Percentiles rank a stretch among this genome's conserved stretches.
Conservation (phyloP, 108 stramenopile species). For the Conticribra weissflogii region DNA sequence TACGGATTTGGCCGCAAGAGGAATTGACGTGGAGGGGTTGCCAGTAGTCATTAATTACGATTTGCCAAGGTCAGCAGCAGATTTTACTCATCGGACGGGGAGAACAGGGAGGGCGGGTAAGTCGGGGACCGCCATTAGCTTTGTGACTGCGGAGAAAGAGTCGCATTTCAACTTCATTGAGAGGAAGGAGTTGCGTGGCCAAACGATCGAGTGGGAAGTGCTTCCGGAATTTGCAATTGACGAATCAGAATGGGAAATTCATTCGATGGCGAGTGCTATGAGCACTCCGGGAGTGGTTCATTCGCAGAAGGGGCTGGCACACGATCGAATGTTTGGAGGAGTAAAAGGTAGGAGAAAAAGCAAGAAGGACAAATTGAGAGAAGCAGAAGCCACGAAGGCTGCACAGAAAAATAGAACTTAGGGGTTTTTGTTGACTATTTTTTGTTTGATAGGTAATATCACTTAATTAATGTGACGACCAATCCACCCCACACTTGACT, state of each 20-base stretch:
- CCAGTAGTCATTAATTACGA: conserved; percentile 91
- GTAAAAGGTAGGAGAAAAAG: conserved; percentile 76
- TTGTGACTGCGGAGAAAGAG: conserved; percentile 81
- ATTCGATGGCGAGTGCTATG: conserved; percentile 28
- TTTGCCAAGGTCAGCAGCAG: conserved; percentile 84
- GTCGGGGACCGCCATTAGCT: conserved; percentile 84
- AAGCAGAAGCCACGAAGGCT: conserved; percentile 41
- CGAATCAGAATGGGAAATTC: conserved; percentile 62
- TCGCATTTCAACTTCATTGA: conserved; percentile 77
- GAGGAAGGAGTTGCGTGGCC: conserved; percentile 50
- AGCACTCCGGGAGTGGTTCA: conserved; percentile 61
- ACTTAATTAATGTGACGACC: no score
- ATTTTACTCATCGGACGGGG: conserved; percentile 95
- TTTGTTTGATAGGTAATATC: no score
- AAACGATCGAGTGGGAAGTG: conserved; percentile 58
- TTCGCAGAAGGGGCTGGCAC: conserved; percentile 62
- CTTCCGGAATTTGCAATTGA: conserved; percentile 62
- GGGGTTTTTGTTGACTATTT: no score
- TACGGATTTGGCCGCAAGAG: conserved; percentile 96
- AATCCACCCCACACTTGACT: no score
- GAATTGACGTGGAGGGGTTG: conserved; percentile 91
- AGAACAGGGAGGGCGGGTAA: conserved; percentile 96
- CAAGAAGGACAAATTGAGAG: conserved; percentile 80
- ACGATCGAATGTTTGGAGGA: conserved; percentile 83
- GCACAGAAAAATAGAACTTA: no score